phyloP scores from a whole-genome alignment of 192 early-diverging fungal species.

The Ambispora gerdemannii region DNA sequence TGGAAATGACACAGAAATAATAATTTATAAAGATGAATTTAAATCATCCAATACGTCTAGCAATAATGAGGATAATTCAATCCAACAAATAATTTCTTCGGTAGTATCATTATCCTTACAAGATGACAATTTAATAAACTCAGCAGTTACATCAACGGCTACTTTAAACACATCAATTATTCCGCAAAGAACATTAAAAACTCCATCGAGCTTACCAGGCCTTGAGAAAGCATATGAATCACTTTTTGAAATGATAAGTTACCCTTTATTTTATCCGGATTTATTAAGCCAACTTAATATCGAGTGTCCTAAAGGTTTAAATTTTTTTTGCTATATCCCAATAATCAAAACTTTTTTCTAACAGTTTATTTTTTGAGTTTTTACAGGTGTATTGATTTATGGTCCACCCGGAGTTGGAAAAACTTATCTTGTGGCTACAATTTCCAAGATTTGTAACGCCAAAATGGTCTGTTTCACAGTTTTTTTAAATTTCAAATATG shows the following conservation, averaged over 20 bases:
- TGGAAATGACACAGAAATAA: conserved; percentile 3
- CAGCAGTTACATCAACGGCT: no score
- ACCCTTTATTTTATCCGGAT: conserved; percentile 66
- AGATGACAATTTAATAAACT: neutral
- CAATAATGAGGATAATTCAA: neutral
- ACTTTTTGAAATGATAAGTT: conserved; percentile 74
- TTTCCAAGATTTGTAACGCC: conserved; percentile 65
- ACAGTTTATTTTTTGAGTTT: neutral
- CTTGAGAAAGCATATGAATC: conserved; percentile 70
- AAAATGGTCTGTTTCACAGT: conserved; percentile 55
- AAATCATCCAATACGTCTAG: neutral
- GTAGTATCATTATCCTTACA: neutral
- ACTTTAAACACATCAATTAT: no score
- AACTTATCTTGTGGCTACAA: conserved; percentile 73
- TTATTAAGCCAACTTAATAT: conserved; percentile 63
- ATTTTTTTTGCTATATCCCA: neutral
- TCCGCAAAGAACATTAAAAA: neutral
- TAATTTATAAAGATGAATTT: neutral
- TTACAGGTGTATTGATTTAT: conserved; percentile 74
- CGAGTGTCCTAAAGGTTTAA: conserved; percentile 71
- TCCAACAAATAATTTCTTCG: neutral
- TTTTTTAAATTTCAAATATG: no score
- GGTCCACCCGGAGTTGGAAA: conserved; percentile 97
- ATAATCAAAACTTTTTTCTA: neutral
- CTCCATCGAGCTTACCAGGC: conserved; percentile 48